These are phyloP conservation scores for Pluteus cervinus DNA, from an alignment of 768 basidiomycete species.

Conservation along the genomic window DNA sequence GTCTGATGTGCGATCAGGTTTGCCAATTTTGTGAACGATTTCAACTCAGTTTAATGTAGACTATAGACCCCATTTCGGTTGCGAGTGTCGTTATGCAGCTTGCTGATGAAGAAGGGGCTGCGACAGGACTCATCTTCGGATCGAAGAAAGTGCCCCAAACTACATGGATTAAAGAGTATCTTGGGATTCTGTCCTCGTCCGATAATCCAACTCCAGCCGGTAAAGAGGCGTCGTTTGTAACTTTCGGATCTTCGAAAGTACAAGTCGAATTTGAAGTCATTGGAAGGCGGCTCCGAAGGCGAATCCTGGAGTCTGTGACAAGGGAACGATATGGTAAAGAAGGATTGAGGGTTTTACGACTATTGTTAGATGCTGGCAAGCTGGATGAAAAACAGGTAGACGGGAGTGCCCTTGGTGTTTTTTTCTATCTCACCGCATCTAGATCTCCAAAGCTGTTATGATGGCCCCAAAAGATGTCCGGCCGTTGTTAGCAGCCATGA, in stretches of 20 bases:
- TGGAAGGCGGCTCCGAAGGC: conserved; percentile 56
- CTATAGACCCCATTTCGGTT: conserved; percentile 58
- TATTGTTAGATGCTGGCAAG: conserved; percentile 79
- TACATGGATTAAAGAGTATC: conserved; percentile 68
- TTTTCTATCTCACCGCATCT: conserved; percentile 2
- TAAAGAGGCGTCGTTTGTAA: conserved; percentile 64
- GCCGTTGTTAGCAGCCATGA: conserved; percentile 70
- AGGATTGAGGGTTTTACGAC: conserved; percentile 75
- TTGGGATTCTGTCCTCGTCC: conserved; percentile 72
- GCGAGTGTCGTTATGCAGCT: conserved; percentile 60
- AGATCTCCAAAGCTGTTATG: conserved; percentile 94
- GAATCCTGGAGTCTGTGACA: conserved; percentile 71
- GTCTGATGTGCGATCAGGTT: conserved; percentile 62
- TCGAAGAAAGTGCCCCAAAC: conserved; percentile 52
- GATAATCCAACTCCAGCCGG: conserved; percentile 80
- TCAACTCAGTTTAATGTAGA: conserved; percentile 1
- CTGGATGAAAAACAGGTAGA: conserved; percentile 91
- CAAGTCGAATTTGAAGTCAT: conserved; percentile 78
- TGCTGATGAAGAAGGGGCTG: conserved; percentile 54
- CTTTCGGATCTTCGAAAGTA: conserved; percentile 63
- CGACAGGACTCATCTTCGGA: conserved; percentile 53
- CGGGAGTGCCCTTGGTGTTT: conserved; percentile 1
- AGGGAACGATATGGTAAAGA: conserved; percentile 79
- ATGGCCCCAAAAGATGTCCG: conserved; percentile 86
- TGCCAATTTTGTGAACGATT: conserved; percentile 3